Conservation (phyloP, 768 basidiomycete species). For the Candolleomyces aberdarensis region DNA sequence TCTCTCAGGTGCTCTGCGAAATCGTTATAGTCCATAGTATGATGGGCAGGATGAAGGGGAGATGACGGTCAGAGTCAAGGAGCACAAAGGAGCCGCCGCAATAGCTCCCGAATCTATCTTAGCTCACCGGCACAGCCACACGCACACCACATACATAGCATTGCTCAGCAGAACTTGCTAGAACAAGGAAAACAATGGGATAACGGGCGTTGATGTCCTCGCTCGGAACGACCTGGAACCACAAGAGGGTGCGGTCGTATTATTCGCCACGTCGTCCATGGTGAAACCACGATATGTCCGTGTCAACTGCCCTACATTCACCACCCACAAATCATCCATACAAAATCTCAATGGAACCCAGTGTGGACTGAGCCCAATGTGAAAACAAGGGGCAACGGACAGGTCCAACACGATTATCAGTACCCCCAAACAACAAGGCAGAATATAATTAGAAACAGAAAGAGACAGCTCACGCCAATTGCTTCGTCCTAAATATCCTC, state of each 20-base stretch:
- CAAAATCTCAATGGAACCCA: too few relatives aligned
- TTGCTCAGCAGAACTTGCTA: slow-evolving; percentile 8
- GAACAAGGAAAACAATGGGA: slow-evolving; percentile 7
- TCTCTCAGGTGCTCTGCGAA: slow-evolving; percentile 1
- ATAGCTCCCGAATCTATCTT: slow-evolving; percentile 1
- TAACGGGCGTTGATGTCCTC: too few relatives aligned
- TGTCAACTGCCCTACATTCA: too few relatives aligned
- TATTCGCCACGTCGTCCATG: too few relatives aligned
- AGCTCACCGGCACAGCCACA: not conserved
- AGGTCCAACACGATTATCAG: not conserved
- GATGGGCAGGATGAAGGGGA: not conserved
- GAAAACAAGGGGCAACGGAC: slow-evolving; percentile 3
- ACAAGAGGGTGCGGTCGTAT: too few relatives aligned
- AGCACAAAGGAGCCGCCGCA: not conserved
- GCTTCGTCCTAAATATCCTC: slow-evolving; percentile 31
- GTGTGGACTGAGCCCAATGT: too few relatives aligned
- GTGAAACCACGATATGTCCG: too few relatives aligned
- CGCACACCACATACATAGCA: too few relatives aligned
- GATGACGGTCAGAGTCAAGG: slow-evolving; percentile 10
- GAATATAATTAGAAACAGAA: not conserved
- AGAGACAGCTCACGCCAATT: slow-evolving; percentile 10
- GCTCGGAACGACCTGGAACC: too few relatives aligned
- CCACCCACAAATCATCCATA: too few relatives aligned
- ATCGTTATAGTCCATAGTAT: not conserved
- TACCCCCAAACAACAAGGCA: too few relatives aligned